Conservation (phyloP, 768 basidiomycete genomes). For the Russula ochroleuca region DNA sequence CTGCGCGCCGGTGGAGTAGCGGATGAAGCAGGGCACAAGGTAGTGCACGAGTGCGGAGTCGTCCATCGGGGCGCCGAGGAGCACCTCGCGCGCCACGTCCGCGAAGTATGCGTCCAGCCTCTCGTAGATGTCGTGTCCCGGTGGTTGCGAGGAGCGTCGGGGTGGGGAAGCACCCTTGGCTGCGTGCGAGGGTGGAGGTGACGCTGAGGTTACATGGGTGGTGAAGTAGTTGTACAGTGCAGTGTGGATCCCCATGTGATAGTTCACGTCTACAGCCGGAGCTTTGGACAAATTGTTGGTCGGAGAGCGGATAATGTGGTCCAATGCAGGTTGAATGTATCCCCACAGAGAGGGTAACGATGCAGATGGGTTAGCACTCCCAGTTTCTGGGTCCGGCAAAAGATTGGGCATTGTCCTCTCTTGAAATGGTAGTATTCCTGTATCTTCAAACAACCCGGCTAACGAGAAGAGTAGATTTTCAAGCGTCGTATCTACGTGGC, state of each 20-base stretch:
- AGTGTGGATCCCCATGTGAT: constrained; percentile 75
- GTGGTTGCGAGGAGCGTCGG: constrained; percentile 27
- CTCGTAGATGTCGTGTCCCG: constrained; percentile 58
- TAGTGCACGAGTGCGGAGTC: constrained; percentile 64
- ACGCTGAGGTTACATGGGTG: constrained; percentile 16
- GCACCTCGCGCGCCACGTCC: constrained; percentile 34
- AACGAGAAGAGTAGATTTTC: background rate
- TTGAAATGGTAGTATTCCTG: background rate
- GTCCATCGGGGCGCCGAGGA: constrained; percentile 31
- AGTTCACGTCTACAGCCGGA: constrained; percentile 64
- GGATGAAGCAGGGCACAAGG: constrained; percentile 65
- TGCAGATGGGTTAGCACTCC: constrained; percentile 67
- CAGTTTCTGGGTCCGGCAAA: constrained; percentile 21
- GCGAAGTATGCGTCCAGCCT: constrained; percentile 69
- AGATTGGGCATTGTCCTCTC: constrained; percentile 13
- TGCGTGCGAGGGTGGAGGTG: constrained; percentile 21
- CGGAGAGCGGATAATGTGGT: constrained; percentile 71
- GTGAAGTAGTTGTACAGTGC: constrained; percentile 79
- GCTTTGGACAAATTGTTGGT: constrained; percentile 56
- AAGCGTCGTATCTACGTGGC: constrained; percentile 15
- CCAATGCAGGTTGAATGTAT: constrained; percentile 68
- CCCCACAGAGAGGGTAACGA: constrained; percentile 71
- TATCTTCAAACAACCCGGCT: constrained; percentile 5
- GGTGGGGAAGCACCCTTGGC: background rate
- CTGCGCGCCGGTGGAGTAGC: constrained; percentile 62